These are phyloP conservation scores for Podaxis sp. DNA, from an alignment of 768 basidiomycete species.

Conservation along the genomic window DNA sequence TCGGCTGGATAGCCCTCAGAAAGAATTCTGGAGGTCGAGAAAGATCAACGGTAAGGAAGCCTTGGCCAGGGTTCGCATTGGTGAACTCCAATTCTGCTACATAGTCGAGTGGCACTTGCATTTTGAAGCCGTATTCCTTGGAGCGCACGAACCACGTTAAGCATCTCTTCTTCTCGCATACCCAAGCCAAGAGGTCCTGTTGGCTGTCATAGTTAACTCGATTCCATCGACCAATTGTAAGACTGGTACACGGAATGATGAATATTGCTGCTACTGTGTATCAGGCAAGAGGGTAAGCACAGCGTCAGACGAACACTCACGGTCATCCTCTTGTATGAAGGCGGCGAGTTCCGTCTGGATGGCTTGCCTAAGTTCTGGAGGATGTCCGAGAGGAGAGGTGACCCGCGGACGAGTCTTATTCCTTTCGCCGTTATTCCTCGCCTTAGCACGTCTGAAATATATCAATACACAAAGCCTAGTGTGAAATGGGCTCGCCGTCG, in stretches of 20 bases:
- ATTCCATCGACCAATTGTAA: conserved; percentile 78
- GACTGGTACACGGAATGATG: conserved; percentile 73
- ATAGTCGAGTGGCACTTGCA: conserved; percentile 73
- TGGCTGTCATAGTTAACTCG: conserved; percentile 59
- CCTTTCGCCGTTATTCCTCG: conserved; percentile 61
- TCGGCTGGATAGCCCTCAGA: conserved; percentile 34
- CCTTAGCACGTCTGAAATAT: conserved; percentile 69
- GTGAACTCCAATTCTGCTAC: conserved; percentile 60
- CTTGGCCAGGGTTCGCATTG: conserved; percentile 53
- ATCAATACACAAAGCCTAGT: conserved; percentile 10
- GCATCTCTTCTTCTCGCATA: conserved; percentile 64
- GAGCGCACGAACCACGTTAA: conserved; percentile 82
- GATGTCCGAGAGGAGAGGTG: conserved; percentile 39
- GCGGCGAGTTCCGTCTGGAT: conserved; percentile 61
- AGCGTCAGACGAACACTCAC: conserved; percentile 42
- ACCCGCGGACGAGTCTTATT: conserved; percentile 33
- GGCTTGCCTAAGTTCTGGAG: conserved; percentile 50
- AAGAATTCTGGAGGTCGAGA: conserved; percentile 69
- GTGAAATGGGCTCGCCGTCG: conserved; percentile 17
- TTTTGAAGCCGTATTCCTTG: conserved; percentile 75
- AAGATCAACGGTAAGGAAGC: conserved; percentile 62
- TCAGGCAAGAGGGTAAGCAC: neutral
- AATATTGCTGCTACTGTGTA: conserved; percentile 52
- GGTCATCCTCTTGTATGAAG: conserved; percentile 74
- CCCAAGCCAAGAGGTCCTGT: conserved; percentile 74